phyloP scores from a whole-genome alignment of 768 basidiomycete species.

The Rhizopogon vesiculosus region DNA sequence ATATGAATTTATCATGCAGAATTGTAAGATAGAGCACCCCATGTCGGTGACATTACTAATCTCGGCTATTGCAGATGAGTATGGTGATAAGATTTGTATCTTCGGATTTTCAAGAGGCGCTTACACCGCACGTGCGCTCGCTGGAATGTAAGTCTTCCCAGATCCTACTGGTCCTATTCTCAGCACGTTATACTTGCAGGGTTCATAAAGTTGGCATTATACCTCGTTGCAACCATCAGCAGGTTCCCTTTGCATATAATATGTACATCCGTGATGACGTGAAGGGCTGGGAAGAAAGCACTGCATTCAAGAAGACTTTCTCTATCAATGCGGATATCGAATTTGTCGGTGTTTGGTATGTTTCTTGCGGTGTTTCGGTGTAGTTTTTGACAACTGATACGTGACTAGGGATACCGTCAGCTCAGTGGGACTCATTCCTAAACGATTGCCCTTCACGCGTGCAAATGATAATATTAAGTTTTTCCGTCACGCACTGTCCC shows the following conservation, averaged over 20 bases:
- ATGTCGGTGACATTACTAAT: neutral
- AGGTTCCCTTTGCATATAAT: conserved; percentile 65
- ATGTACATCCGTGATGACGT: conserved; percentile 63
- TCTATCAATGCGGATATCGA: conserved; percentile 72
- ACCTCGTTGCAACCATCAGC: conserved; percentile 65
- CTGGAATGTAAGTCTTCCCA: conserved; percentile 55
- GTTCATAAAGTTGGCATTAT: conserved; percentile 70
- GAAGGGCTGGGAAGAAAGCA: conserved; percentile 58
- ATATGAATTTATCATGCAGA: conserved; percentile 77
- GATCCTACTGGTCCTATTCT: neutral
- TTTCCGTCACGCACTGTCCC: conserved; percentile 68
- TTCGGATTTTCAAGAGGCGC: conserved; percentile 85
- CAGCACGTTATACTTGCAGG: conserved; percentile 25
- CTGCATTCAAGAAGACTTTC: conserved; percentile 69
- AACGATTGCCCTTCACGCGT: conserved; percentile 60
- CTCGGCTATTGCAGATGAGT: conserved; percentile 40
- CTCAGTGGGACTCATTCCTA: conserved; percentile 68
- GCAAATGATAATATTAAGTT: conserved; percentile 56
- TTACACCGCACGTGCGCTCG: conserved; percentile 65
- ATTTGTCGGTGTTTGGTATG: conserved; percentile 71
- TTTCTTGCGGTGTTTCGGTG: neutral
- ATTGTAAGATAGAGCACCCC: conserved; percentile 40
- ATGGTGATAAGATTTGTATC: conserved; percentile 70
- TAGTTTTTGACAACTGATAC: neutral
- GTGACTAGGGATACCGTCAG: conserved; percentile 62